These are phyloP conservation scores for Apiospora kogelbergensis DNA, from an alignment of 2,329 filamentous ascomycete species.

Conservation along the genomic window DNA sequence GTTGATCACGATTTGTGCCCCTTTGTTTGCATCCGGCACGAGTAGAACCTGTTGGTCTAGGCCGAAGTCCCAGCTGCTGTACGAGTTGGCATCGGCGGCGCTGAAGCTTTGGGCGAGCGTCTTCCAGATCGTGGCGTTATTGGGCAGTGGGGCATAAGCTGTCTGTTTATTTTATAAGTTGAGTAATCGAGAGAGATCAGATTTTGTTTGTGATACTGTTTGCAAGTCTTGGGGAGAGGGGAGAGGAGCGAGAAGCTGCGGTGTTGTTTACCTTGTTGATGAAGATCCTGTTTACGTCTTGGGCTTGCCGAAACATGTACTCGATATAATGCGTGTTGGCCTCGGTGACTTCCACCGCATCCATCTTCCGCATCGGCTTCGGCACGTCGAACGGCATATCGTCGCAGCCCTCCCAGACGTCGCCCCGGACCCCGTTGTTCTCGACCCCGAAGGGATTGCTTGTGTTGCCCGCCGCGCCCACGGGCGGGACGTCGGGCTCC, in stretches of 20 bases:
- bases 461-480: conserved; percentile 26
- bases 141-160: conserved; percentile 29
- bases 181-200: neutral
- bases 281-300: conserved; percentile 37
- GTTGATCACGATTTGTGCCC: conserved; percentile 38
- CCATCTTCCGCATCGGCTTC: conserved; percentile 27
- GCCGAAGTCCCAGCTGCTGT: conserved; percentile 36
- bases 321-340: conserved; percentile 33
- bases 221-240: neutral
- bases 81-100: conserved; percentile 27
- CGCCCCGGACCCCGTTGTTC: conserved; percentile 25
- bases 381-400: conserved; percentile 28
- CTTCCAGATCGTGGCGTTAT: conserved; percentile 26
- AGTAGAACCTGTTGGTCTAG: conserved; percentile 37
- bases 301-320: conserved; percentile 35
- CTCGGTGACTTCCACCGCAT: conserved; percentile 30
- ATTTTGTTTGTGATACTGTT: neutral
- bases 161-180: conserved; percentile 24
- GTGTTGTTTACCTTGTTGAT: conserved; percentile 31
- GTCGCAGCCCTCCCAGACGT: conserved; percentile 24
- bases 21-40: conserved; percentile 29
- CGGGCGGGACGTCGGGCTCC: neutral
- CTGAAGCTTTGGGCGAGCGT: conserved; percentile 29
- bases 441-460: conserved; percentile 32
- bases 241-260: neutral